Conservation (phyloP, 169 alveolate genomes). For the Plasmodium gaboni region DNA sequence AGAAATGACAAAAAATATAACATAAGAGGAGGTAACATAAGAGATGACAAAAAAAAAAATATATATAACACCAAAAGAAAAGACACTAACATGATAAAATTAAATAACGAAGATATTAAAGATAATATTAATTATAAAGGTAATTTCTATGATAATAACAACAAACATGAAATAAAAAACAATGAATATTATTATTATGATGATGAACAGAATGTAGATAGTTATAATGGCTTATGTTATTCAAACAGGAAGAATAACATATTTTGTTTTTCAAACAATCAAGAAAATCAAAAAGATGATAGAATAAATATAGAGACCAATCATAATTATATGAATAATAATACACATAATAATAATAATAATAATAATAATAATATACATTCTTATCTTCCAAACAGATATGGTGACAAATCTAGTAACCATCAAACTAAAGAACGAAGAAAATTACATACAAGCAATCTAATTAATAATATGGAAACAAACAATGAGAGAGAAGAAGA, state of each 20-base stretch:
- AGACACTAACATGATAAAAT: background rate
- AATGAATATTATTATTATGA: conserved; percentile 13
- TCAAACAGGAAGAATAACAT: background rate
- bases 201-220: background rate
- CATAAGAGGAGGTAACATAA: background rate
- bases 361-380: background rate
- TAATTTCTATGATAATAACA: conserved; percentile 8
- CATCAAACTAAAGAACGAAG: too few species aligned
- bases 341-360: background rate
- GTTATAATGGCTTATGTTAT: background rate
- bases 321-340: background rate
- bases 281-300: background rate
- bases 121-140: background rate
- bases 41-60: background rate
- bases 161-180: background rate
- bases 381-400: too few species aligned
- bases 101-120: background rate
- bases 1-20: background rate
- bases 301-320: background rate
- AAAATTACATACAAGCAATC: background rate
- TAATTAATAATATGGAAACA: background rate
- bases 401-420: too few species aligned
- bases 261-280: background rate
- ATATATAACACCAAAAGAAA: background rate
- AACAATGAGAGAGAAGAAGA: background rate